Evolutionary conservation across 1,139 yeast species (phyloP), one percentile per base, ranked within the genome.

Genomic region (Eremothecium cymbalariae): DNA sequence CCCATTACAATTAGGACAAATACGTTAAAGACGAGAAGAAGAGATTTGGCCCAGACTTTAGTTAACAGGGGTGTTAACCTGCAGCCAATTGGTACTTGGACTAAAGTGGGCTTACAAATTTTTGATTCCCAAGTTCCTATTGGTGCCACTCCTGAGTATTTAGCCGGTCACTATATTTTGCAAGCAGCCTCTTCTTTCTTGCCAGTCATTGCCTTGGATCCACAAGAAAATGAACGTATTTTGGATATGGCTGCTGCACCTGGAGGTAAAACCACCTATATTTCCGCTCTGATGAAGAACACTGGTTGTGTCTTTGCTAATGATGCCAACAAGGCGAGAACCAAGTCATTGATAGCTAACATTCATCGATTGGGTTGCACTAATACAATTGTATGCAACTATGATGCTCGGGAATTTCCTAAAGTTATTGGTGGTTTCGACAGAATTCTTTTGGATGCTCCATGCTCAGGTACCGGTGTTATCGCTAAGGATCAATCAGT

Each of bases 211-310:
- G 99, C 99, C 0, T 68, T 93, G 49, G 93, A 79, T 43, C 98
- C 99, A 13, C 94, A 86, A 59, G 96, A 86, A 61, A 78, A 83
- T 57, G 99, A 93, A 63, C 78, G 98, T 55, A 70, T 93, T 32
- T 69, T 93, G 46, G 99, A 93, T 65, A 93, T 93, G 98, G 98
- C 99, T 27, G 94, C 98, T 40, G 97, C 99, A 14, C 99, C 99
- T 47, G 99, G 99, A 67, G 99, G 99, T 63, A 93, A 93, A 58
- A 86, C 98, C 8, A 90, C 99, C 2, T 90, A 86, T 57, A 78
- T 93, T 39, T 78, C 95, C 27, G 98, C 98, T 1, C 65, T 88
- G 63, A 90, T 90, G 97, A 93, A 93, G 59, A 93, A 90, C 60
- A 90, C 98, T 3, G 99, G 99, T 23, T 79, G 94, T 59, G 82